phyloP scores from a whole-genome alignment of 495 filamentous ascomycete genomes.

The Podospora australis region DNA sequence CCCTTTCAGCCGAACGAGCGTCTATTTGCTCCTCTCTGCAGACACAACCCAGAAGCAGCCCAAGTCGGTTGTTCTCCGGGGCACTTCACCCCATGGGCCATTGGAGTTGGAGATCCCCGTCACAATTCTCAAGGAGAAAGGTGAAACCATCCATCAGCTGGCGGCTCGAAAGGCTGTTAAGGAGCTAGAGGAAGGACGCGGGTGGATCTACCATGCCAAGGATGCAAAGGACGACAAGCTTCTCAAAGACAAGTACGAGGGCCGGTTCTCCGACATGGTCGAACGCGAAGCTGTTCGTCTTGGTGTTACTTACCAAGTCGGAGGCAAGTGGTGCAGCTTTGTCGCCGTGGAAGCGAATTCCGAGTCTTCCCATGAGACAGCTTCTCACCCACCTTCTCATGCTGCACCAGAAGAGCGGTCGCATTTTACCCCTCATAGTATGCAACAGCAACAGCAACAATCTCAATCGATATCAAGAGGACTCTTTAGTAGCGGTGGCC shows the following conservation, averaged over 20 bases:
- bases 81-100: constrained; percentile 47
- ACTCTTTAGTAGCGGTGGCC: no score
- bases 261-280: constrained; percentile 48
- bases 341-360: constrained; percentile 52
- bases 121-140: constrained; percentile 35
- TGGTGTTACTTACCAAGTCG: constrained; percentile 58
- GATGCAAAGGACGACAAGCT: constrained; percentile 32
- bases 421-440: not conserved
- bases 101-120: constrained; percentile 58
- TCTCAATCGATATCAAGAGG: no score
- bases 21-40: constrained; percentile 57
- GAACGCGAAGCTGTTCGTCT: constrained; percentile 57
- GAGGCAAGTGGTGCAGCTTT: constrained; percentile 63
- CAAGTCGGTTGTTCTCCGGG: constrained; percentile 51
- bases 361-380: not conserved
- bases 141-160: constrained; percentile 61
- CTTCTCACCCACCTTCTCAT: not conserved
- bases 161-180: constrained; percentile 59
- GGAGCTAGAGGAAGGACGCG: constrained; percentile 62
- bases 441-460: no score
- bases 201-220: constrained; percentile 54
- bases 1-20: constrained; percentile 53
- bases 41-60: constrained; percentile 39
- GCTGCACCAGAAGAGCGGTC: constrained; percentile 7
- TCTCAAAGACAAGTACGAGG: constrained; percentile 42